These are phyloP conservation scores for Agroathelia rolfsii DNA, from an alignment of 1,284 basidiomycete genomes.

Conservation along the genomic window DNA sequence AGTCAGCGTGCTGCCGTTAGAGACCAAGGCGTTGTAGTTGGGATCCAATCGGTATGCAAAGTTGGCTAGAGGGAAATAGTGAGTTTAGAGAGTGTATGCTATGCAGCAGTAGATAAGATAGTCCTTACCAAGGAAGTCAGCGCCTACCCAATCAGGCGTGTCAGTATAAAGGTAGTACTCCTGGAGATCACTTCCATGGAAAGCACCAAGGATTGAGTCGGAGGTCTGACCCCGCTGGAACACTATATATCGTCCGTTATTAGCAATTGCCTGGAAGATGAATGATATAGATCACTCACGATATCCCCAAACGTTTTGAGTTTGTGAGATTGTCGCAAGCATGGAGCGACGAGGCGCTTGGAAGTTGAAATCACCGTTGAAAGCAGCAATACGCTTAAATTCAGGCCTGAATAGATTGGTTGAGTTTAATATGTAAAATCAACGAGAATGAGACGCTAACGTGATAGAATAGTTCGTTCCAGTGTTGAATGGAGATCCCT, in stretches of 20 bases:
- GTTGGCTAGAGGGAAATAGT: slow-evolving; percentile 8
- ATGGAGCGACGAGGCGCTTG: slow-evolving; percentile 9
- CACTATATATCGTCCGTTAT: too few relatives aligned
- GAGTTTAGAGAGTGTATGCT: background rate
- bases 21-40: slow-evolving; percentile 10
- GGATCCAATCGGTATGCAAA: slow-evolving; percentile 13
- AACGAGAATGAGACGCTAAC: too few relatives aligned
- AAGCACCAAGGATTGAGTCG: slow-evolving; percentile 10
- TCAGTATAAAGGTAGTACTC: slow-evolving; percentile 13
- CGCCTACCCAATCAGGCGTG: slow-evolving; percentile 12
- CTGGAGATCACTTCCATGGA: slow-evolving; percentile 13
- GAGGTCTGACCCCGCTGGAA: too few relatives aligned
- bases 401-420: too few relatives aligned
- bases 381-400: slow-evolving; percentile 11
- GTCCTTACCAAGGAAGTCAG: slow-evolving; percentile 14
- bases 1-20: slow-evolving; percentile 4
- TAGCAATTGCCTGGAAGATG: too few relatives aligned
- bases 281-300: slow-evolving; percentile 7
- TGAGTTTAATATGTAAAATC: too few relatives aligned
- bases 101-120: background rate
- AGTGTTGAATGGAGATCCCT: slow-evolving; percentile 11
- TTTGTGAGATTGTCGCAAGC: slow-evolving; percentile 4
- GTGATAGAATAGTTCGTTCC: slow-evolving; percentile 10
- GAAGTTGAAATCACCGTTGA: slow-evolving; percentile 10
- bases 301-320: slow-evolving; percentile 5